phyloP scores from a whole-genome alignment of 768 basidiomycete genomes.

The Rhizopogon vesiculosus region DNA sequence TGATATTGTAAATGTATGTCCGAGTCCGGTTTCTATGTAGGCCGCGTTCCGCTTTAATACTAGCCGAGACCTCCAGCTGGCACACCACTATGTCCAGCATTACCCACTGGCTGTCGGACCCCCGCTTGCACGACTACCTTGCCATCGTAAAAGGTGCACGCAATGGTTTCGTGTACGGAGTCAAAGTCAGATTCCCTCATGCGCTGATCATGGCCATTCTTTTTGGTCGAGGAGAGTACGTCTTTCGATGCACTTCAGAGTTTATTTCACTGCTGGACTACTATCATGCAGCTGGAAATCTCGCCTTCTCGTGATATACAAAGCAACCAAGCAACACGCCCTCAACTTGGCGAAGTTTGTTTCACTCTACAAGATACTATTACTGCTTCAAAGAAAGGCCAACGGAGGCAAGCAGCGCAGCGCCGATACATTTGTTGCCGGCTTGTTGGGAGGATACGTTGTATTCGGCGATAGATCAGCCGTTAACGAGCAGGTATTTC shows the following conservation, averaged over 20 bases:
- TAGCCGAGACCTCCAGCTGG: background rate
- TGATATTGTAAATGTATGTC: conserved; percentile 16
- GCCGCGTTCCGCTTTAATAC: background rate
- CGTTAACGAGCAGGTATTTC: conserved; percentile 81
- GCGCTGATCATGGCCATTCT: conserved; percentile 94
- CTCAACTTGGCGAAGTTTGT: conserved; percentile 93
- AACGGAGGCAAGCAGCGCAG: conserved; percentile 81
- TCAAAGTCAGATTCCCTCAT: conserved; percentile 92
- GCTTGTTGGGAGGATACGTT: conserved; percentile 86
- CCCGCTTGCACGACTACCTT: conserved; percentile 84
- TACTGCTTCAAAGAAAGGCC: conserved; percentile 76
- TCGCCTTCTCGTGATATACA: conserved; percentile 65
- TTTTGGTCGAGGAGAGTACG: conserved; percentile 89
- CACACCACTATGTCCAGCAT: conserved; percentile 19
- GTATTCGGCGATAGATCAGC: conserved; percentile 85
- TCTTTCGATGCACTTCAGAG: conserved; percentile 14
- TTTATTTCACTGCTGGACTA: conserved; percentile 5
- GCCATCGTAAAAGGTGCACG: conserved; percentile 93
- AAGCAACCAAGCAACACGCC: conserved; percentile 87
- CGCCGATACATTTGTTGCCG: conserved; percentile 88
- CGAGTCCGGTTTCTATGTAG: background rate
- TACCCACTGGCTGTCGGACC: conserved; percentile 39
- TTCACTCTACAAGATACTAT: conserved; percentile 81
- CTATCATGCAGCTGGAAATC: conserved; percentile 55
- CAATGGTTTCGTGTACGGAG: conserved; percentile 87